Conservation (phyloP, 768 basidiomycete genomes). For the Suillus brevipes region DNA sequence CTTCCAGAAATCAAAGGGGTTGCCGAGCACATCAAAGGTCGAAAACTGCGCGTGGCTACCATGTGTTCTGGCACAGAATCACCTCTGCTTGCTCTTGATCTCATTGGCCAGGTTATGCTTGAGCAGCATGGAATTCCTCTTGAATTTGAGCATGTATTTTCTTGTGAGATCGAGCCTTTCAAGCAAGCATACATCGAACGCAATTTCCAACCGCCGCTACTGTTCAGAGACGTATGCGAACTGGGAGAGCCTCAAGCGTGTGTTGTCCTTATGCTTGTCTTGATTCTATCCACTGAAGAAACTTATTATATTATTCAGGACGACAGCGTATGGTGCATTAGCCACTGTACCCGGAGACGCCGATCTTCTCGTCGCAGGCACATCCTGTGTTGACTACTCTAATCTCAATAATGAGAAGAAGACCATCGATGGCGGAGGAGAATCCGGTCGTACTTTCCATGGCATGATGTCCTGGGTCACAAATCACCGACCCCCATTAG, state of each 20-base stretch:
- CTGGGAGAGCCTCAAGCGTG: conserved; percentile 78
- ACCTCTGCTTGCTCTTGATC: conserved; percentile 84
- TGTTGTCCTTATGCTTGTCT: conserved; percentile 26
- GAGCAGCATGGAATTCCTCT: conserved; percentile 65
- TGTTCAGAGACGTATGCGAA: conserved; percentile 94
- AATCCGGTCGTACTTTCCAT: conserved; percentile 90
- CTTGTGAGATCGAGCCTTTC: conserved; percentile 96
- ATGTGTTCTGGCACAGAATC: conserved; percentile 99
- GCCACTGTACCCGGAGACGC: conserved; percentile 87
- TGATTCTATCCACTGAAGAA: background rate
- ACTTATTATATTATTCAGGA: conserved; percentile 43
- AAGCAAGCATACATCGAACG: conserved; percentile 98
- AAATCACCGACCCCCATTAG: conserved; percentile 84
- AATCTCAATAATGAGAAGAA: conserved; percentile 92
- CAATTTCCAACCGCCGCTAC: conserved; percentile 88
- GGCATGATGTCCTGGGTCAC: conserved; percentile 95
- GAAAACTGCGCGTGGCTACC: conserved; percentile 90
- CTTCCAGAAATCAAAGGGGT: conserved; percentile 67
- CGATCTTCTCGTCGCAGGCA: conserved; percentile 89
- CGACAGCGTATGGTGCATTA: conserved; percentile 89
- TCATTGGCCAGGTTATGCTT: conserved; percentile 76
- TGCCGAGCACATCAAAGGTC: conserved; percentile 65
- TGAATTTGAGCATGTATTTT: conserved; percentile 89
- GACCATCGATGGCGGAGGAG: conserved; percentile 84
- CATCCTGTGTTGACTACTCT: conserved; percentile 97